These are phyloP conservation scores for Ceratobasidium sp. DNA, from an alignment of 1,284 basidiomycete genomes.

Conservation along the genomic window DNA sequence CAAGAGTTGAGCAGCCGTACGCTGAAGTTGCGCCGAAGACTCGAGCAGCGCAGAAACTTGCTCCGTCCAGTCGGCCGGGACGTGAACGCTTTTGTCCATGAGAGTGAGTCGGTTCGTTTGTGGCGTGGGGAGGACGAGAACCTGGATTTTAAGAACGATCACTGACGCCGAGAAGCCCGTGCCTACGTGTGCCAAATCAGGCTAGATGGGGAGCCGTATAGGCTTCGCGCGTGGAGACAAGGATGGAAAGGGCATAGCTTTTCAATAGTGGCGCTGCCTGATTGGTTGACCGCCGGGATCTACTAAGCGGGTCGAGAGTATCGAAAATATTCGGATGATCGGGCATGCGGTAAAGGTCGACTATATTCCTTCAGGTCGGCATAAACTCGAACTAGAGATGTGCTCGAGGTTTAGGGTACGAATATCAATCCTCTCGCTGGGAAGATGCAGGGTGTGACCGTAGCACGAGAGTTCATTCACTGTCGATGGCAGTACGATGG, in stretches of 20 bases:
- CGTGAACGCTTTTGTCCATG: neutral
- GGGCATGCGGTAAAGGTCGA: neutral
- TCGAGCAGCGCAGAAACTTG: slow-evolving; percentile 19
- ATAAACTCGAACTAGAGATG: no score
- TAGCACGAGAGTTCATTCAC: no score
- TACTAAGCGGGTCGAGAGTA: neutral
- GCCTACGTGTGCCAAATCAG: neutral
- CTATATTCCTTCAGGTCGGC: neutral
- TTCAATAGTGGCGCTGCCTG: neutral
- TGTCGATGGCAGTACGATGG: no score
- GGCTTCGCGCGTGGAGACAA: neutral
- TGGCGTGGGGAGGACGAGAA: neutral
- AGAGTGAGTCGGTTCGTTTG: no score
- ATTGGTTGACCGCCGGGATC: neutral
- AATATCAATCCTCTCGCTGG: no score
- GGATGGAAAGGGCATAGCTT: neutral
- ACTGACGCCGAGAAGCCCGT: slow-evolving; percentile 3
- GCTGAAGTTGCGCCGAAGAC: slow-evolving; percentile 5
- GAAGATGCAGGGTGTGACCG: no score
- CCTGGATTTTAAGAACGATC: neutral
- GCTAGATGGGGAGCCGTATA: neutral
- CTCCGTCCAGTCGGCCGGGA: neutral
- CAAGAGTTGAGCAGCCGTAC: neutral
- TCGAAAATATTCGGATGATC: neutral
- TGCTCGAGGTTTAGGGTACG: no score